Base-by-base conservation (phyloP, 2,329 filamentous ascomycete species). In the Alternaria gansuensis region DNA sequence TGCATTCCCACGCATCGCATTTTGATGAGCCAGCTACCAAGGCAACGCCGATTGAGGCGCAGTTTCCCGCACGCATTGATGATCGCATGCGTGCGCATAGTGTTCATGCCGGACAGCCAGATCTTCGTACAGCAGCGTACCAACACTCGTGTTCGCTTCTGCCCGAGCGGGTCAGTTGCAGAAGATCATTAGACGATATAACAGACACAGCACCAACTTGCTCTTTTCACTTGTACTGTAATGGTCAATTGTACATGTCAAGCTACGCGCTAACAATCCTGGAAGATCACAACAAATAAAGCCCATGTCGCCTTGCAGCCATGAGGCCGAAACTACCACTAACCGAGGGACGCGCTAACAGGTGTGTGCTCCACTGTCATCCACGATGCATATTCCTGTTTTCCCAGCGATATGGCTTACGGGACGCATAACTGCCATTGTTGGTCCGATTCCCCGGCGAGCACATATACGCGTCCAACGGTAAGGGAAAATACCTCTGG, bases 1-100 rank as follows among this genome's bases (percentile, higher is more conserved):
- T 50, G 50, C 53, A 46, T 59, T 24, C 41, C 29, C 44, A 45
- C 39, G 51, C 61, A 54, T 56, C 23, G 51, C 45, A n/a, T 52
- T 45, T 55, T 37, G 43, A 54, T 29, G 28, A 31, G 45, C 55
- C 31, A 52, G 33, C 50, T 49, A 45, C 37, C 29, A 57, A 53
- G 43, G 31, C 50, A 56, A n/a, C 33, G 48, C 54, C 29, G 36
- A 34, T 44, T 53, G 54, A 45, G 46, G 51, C 51, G 58, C 49
- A 48, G 43, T 54, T 44, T 33, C 37, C 44, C 36, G 44, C 24
- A 54, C 46, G 45, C 43, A 31, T 26, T 55, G 51, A 43, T 57
- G 56, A 62, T 62, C 56, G 52, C 49, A 52, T 59, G 43, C 53
- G 59, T 56, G 43, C 53, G 59, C 59, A 56, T 62, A 21, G 46